A percentile compares a stretch with the other conserved stretches of the same genome.
phyloP scores from a whole-genome alignment of 345 rosid genomes.

The Citrus trifoliata region DNA sequence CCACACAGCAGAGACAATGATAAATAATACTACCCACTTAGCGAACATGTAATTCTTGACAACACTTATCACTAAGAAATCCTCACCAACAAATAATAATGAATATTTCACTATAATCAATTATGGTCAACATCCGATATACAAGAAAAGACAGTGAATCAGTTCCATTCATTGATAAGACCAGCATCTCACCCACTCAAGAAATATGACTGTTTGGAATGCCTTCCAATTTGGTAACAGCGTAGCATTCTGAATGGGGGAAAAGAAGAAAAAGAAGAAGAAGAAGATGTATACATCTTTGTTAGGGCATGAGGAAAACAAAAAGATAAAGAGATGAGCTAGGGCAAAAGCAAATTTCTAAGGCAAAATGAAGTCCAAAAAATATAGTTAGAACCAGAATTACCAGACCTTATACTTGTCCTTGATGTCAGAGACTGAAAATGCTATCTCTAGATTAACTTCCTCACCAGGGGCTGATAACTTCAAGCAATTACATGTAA shows the following conservation, averaged over 20 bases:
- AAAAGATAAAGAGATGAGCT: conserved; percentile 2
- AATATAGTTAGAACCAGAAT: background rate
- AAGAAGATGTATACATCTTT: background rate
- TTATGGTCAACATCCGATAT: background rate
- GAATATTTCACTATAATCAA: background rate
- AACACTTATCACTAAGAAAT: background rate
- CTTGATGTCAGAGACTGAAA: conserved; percentile 63
- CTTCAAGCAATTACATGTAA: conserved; percentile 25
- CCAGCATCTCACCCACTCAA: conserved; percentile 60
- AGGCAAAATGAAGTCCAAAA: background rate
- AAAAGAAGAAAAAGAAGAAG: background rate
- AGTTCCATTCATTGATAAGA: conserved; percentile 1
- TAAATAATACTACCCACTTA: background rate
- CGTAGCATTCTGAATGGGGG: conserved; percentile 54
- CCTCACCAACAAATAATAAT: background rate
- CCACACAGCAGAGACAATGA: background rate
- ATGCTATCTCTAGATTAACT: conserved; percentile 30
- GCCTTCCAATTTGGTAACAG: conserved; percentile 89
- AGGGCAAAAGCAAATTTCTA: background rate
- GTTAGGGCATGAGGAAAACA: background rate
- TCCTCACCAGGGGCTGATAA: conserved; percentile 32
- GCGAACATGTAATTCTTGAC: background rate
- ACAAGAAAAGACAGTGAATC: background rate
- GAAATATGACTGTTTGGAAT: conserved; percentile 79
- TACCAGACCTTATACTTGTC: conserved; percentile 65